Conservation (phyloP, 2,329 filamentous ascomycete species). For the Berkeleyomyces rouxiae region DNA sequence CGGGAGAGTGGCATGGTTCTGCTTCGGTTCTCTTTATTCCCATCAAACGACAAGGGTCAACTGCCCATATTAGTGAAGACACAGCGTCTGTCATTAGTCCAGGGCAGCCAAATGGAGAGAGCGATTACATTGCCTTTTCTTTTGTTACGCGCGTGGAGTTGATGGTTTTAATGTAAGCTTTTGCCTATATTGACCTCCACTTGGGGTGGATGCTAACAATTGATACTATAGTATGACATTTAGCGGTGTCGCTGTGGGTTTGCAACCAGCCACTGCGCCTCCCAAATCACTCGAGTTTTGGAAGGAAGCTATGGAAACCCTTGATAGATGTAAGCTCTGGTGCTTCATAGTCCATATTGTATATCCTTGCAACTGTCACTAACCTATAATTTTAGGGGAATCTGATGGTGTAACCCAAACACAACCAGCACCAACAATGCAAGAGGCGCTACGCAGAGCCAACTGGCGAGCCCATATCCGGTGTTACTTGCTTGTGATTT, state of each 20-base stretch:
- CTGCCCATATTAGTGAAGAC: conserved; percentile 36
- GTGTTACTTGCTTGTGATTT: conserved; percentile 54
- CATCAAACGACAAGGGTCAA: conserved; percentile 27
- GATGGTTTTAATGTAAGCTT: conserved; percentile 35
- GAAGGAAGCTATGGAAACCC: conserved; percentile 27
- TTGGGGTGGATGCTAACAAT: neutral
- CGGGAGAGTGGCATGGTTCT: conserved; percentile 29
- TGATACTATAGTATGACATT: conserved; percentile 31
- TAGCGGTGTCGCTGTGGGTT: conserved; percentile 32
- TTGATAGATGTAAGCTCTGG: conserved; percentile 30
- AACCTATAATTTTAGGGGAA: conserved; percentile 14
- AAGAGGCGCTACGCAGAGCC: conserved; percentile 39
- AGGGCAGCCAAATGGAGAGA: conserved; percentile 27
- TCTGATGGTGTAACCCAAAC: conserved; percentile 8
- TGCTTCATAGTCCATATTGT: conserved; percentile 12
- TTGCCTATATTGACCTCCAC: too few species aligned
- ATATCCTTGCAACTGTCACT: neutral
- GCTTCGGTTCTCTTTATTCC: conserved; percentile 37
- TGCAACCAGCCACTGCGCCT: conserved; percentile 22
- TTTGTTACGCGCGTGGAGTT: conserved; percentile 45
- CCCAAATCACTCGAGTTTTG: conserved; percentile 25
- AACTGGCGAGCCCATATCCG: conserved; percentile 50
- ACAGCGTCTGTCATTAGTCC: conserved; percentile 36
- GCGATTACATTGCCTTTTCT: conserved; percentile 41
- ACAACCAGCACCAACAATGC: conserved; percentile 21